Evolutionary conservation across 768 basidiomycete species (phyloP).

Genomic region (Phlebiopsis flavidoalba): DNA sequence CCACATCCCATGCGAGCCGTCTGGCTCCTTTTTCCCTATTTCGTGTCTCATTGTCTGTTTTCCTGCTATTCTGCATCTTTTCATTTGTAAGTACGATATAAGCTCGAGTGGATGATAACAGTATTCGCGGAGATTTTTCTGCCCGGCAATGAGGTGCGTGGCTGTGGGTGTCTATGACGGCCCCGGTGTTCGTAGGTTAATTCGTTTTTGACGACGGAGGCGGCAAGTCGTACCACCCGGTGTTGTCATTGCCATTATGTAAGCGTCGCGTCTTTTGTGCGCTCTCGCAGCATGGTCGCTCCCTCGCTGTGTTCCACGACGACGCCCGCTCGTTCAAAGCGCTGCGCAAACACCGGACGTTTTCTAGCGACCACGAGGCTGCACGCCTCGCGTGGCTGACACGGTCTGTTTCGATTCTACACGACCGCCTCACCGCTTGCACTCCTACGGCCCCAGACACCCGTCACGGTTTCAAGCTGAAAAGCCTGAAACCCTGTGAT

Average conservation of each 20-base stretch:
- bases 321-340: too few relatives aligned
- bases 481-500: conserved; percentile 3
- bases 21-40: conserved; percentile 2
- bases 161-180: not conserved
- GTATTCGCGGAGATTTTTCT: conserved; percentile 10
- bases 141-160: not conserved
- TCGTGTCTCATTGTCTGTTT: conserved; percentile 12
- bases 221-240: not conserved
- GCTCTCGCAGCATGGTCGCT: too few relatives aligned
- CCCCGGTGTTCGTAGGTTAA: not conserved
- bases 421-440: too few relatives aligned
- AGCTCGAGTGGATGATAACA: conserved; percentile 15
- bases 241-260: not conserved
- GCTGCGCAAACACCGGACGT: too few relatives aligned
- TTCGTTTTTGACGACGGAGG: not conserved
- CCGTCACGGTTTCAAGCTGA: too few relatives aligned
- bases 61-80: conserved; percentile 14
- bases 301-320: too few relatives aligned
- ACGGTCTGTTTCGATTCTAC: too few relatives aligned
- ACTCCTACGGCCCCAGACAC: too few relatives aligned
- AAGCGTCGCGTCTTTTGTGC: not conserved
- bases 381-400: too few relatives aligned
- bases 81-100: conserved; percentile 18
- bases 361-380: too few relatives aligned
- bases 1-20: conserved; percentile 5